A percentile compares a stretch with the other conserved stretches of the same genome.
Evolutionary conservation across 2,329 filamentous ascomycete species (phyloP).

Genomic region (Lachnellula subtilissima): DNA sequence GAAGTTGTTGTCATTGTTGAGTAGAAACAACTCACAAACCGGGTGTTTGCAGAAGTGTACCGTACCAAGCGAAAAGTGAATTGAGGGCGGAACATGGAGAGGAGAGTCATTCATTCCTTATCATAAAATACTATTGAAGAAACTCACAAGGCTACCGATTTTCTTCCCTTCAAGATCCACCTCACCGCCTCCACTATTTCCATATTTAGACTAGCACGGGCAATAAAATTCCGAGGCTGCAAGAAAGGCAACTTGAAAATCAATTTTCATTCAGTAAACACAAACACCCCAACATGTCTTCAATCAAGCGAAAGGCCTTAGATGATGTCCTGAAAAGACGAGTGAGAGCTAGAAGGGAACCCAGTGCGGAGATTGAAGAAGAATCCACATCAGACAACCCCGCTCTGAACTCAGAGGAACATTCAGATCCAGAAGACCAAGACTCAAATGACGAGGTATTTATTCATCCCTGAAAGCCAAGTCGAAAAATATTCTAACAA

Average conservation of each 20-base stretch:
- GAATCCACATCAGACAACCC: constrained; percentile 12
- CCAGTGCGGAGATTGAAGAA: constrained; percentile 28
- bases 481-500: neutral
- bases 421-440: constrained; percentile 33
- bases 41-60: too few species aligned
- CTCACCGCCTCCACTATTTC: neutral
- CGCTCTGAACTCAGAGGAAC: neutral
- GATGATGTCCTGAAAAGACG: constrained; percentile 25
- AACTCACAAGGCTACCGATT: neutral
- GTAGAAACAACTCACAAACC: too few species aligned
- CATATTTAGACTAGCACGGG: neutral
- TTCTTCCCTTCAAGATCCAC: neutral
- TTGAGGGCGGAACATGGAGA: too few species aligned
- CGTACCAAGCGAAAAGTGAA: too few species aligned
- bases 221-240: neutral
- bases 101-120: too few species aligned
- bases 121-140: too few species aligned
- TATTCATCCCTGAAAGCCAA: neutral
- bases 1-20: too few species aligned
- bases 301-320: constrained; percentile 27
- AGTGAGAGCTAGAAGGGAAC: constrained; percentile 28
- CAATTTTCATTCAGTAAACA: neutral
- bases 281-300: constrained; percentile 19
- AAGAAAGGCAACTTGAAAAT: neutral
- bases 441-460: constrained; percentile 17